phyloP scores from a whole-genome alignment of 2,329 filamentous ascomycete species.

The Stemphylium beticola region DNA sequence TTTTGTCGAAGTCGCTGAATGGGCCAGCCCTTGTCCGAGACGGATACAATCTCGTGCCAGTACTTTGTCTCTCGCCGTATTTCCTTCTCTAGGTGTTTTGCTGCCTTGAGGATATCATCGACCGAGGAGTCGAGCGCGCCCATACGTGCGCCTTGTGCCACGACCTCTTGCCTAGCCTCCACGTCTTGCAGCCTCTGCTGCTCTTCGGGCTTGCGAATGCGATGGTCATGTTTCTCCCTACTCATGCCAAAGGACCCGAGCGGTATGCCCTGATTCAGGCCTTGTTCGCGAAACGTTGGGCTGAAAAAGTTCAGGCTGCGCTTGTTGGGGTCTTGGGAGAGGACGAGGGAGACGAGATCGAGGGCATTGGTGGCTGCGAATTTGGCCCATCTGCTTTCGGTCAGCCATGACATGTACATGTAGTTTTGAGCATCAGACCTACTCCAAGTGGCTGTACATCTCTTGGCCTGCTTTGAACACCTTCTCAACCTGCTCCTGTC shows the following conservation, averaged over 20 bases:
- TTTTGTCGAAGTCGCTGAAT: conserved; percentile 54
- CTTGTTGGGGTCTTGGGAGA: conserved; percentile 40
- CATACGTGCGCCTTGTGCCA: conserved; percentile 75
- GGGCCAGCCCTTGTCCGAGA: conserved; percentile 86
- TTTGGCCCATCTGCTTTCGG: conserved; percentile 32
- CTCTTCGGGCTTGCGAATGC: conserved; percentile 28
- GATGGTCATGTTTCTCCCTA: conserved; percentile 28
- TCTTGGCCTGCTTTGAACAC: conserved; percentile 49
- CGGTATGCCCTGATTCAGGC: conserved; percentile 45
- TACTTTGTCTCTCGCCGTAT: conserved; percentile 82
- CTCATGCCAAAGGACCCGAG: conserved; percentile 40
- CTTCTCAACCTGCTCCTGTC: conserved; percentile 47
- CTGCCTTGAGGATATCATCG: conserved; percentile 74
- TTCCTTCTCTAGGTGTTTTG: conserved; percentile 75
- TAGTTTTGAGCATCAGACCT: conserved; percentile 56
- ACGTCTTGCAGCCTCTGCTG: conserved; percentile 41
- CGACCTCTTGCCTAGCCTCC: conserved; percentile 51
- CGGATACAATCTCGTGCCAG: conserved; percentile 83
- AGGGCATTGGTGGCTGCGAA: conserved; percentile 42
- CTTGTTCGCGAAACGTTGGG: conserved; percentile 32
- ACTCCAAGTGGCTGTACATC: conserved; percentile 52
- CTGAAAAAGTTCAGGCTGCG: conserved; percentile 36
- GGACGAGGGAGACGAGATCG: conserved; percentile 40
- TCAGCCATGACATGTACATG: conserved; percentile 47
- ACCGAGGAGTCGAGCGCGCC: conserved; percentile 77